Evolutionary conservation across 2,329 filamentous ascomycete species (phyloP), one percentile per base, ranked within the genome.

Genomic region (Scedosporium apiospermum): DNA sequence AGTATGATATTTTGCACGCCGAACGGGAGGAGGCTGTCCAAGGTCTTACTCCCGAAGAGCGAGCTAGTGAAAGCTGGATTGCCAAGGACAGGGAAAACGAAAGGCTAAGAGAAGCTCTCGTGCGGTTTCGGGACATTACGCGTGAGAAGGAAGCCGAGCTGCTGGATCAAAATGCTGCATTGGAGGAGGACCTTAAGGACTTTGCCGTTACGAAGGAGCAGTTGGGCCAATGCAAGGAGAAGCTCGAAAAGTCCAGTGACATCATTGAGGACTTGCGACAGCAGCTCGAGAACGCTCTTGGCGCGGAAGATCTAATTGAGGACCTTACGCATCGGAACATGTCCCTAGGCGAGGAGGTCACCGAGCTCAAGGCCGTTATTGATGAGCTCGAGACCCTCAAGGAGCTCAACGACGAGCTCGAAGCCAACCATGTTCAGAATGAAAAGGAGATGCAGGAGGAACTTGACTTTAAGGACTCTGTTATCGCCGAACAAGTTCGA

Each of bases 371-470:
- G 69, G 86, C 86, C 18, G 86, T 88, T 6, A 89, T 98, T 65
- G 88, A 93, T 65, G 93, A 98, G 66, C 82, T 98, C 10, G 91
- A 97, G 73, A 91, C 85, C 64, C 77, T 98, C 61, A 93, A 92
- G 71, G 93, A 99, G 71, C 86, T 98, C 68, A 96, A 91, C 68
- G 93, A 98, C 69, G 95, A 99, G 74, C 85, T 99, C 3, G 93
- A 97, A 72, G 84, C 91, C 68, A 96, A 96, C 71, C 93, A 97
- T 70, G 85, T 95, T 3, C 92, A 97, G 71, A 90, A 92, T 42
- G 91, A 96, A 72, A 96, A 93, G 73, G 93, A 98, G 71, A 84
- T 99, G 75, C 92, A 96, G 72, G 90, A 96, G 68, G 93, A 97
- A 69, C 84, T 98, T 62, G 93, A 97, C 71, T 89, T 91, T 75